These are phyloP conservation scores for Aurantiochytrium sp. DNA, from an alignment of 108 stramenopile genomes.

Conservation along the genomic window DNA sequence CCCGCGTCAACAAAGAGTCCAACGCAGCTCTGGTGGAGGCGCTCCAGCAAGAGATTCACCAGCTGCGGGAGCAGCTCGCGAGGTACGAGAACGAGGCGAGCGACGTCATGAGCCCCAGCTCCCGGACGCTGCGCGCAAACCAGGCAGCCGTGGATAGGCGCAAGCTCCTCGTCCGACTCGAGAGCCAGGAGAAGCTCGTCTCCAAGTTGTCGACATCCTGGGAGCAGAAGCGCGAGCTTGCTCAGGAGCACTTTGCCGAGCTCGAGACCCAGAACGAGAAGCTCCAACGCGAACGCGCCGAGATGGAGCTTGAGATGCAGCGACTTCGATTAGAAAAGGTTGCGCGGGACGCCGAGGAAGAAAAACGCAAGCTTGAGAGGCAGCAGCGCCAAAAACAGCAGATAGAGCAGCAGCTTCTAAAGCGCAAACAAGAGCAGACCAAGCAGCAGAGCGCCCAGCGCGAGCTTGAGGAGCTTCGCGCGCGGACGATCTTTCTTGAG, in stretches of 20 bases:
- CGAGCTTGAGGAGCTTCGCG: background rate
- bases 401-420: background rate
- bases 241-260: background rate
- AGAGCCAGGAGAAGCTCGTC: slow-evolving; percentile 17
- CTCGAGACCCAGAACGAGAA: background rate
- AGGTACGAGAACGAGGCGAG: background rate
- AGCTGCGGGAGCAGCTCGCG: slow-evolving; percentile 18
- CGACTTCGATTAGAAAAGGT: background rate
- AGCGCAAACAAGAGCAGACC: background rate
- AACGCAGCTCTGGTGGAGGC: slow-evolving; percentile 30
- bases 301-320: background rate
- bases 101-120: background rate
- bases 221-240: background rate
- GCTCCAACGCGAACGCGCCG: background rate
- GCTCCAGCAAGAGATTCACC: slow-evolving; percentile 19
- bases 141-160: background rate
- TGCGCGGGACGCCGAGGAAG: background rate
- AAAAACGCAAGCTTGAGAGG: background rate
- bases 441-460: background rate
- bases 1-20: slow-evolving; percentile 32
- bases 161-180: background rate
- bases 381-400: background rate
- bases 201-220: background rate
- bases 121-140: background rate
- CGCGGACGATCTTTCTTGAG: background rate